Percentiles rank a stretch among this genome's conserved stretches.
phyloP scores from a whole-genome alignment of 1,284 basidiomycete species.

The Pascua guehoae region DNA sequence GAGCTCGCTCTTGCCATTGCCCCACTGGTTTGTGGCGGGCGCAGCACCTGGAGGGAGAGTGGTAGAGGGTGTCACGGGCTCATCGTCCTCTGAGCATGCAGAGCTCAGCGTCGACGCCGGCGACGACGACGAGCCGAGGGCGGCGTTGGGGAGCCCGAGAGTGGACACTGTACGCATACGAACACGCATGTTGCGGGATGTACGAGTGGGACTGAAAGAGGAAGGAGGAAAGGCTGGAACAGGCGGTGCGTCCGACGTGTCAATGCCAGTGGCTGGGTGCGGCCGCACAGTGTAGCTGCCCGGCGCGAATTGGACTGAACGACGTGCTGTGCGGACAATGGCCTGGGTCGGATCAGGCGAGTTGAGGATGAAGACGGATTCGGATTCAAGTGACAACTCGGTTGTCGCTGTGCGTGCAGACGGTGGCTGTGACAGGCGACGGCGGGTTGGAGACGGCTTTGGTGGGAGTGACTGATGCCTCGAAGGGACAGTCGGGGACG shows the following conservation, averaged over 20 bases:
- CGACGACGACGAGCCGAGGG: background rate
- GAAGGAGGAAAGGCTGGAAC: background rate
- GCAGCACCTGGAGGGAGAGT: background rate
- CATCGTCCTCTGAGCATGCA: background rate
- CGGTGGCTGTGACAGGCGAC: background rate
- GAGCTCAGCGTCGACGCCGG: background rate
- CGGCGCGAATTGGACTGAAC: conserved; percentile 2
- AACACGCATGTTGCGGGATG: background rate
- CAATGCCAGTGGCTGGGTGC: background rate
- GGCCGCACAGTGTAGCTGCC: background rate
- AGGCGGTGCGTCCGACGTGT: background rate
- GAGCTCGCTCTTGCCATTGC: background rate
- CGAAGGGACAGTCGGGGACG: background rate
- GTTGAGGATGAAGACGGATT: background rate
- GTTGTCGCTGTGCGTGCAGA: background rate
- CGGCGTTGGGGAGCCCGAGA: background rate
- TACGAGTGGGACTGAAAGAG: background rate
- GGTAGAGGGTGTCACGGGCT: background rate
- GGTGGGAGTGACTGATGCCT: background rate
- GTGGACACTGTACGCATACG: background rate
- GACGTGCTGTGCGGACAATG: background rate
- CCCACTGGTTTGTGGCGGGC: background rate
- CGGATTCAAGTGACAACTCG: background rate
- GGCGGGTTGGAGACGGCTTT: too few relatives aligned
- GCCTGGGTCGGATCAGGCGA: background rate